Conservation (phyloP, 2,329 filamentous ascomycete genomes). For the Xylariales sp. region DNA sequence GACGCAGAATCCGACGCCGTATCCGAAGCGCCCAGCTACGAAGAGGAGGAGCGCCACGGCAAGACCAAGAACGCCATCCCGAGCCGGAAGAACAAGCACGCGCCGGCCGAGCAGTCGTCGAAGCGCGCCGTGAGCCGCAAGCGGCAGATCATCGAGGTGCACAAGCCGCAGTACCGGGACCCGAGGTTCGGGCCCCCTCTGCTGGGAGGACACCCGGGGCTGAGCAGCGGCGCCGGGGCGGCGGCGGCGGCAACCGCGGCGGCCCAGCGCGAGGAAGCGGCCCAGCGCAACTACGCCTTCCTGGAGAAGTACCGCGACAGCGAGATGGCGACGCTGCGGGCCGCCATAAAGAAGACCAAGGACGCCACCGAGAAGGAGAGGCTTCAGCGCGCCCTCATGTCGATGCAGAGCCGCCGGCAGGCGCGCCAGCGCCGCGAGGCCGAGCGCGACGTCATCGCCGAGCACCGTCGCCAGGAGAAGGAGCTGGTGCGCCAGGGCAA, state of each 20-base stretch:
- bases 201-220: no score
- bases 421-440: slow-evolving; percentile 66
- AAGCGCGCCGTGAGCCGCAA: slow-evolving; percentile 79
- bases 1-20: slow-evolving; percentile 13
- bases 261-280: slow-evolving; percentile 48
- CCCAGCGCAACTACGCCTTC: slow-evolving; percentile 78
- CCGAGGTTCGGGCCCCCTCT: slow-evolving; percentile 79
- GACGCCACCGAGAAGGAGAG: slow-evolving; percentile 51
- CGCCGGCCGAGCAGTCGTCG: slow-evolving; percentile 76
- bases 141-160: slow-evolving; percentile 63
- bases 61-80: slow-evolving; percentile 17
- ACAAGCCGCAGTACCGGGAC: slow-evolving; percentile 65
- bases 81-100: slow-evolving; percentile 74
- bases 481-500: slow-evolving; percentile 83
- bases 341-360: slow-evolving; percentile 56
- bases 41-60: slow-evolving; percentile 33
- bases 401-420: slow-evolving; percentile 75
- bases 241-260: slow-evolving; percentile 28
- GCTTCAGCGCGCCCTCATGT: slow-evolving; percentile 68
- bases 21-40: slow-evolving; percentile 10
- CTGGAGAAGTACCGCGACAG: slow-evolving; percentile 77
- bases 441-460: slow-evolving; percentile 63
- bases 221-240: no score
- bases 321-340: slow-evolving; percentile 75
- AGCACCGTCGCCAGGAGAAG: slow-evolving; percentile 80